phyloP scores from a whole-genome alignment of 2,329 filamentous ascomycete genomes.

The Proliferodiscus dingleyae region DNA sequence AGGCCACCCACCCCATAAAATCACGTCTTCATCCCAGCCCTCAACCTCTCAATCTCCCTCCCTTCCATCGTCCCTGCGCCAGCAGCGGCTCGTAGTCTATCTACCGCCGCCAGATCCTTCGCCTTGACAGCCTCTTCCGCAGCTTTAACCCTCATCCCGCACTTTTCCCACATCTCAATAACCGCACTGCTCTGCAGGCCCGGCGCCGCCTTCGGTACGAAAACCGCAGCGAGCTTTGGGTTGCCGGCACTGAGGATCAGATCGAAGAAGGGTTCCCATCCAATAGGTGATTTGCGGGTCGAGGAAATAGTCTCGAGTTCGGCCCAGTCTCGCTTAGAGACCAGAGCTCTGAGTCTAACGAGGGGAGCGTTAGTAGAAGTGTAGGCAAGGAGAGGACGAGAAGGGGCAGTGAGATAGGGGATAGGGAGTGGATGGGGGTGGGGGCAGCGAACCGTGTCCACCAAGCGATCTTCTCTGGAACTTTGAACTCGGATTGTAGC shows the following conservation, averaged over 20 bases:
- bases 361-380: constrained; percentile 1
- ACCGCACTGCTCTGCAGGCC: constrained; percentile 59
- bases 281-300: constrained; percentile 80
- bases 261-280: constrained; percentile 96
- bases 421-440: neutral
- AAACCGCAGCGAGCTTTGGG: constrained; percentile 73
- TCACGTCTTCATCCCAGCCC: constrained; percentile 52
- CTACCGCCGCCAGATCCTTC: constrained; percentile 73
- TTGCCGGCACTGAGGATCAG: constrained; percentile 86
- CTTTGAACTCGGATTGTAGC: constrained; percentile 86
- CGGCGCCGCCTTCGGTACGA: constrained; percentile 75
- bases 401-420: neutral
- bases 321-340: constrained; percentile 85
- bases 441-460: constrained; percentile 60
- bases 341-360: constrained; percentile 73
- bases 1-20: constrained; percentile 6
- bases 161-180: constrained; percentile 94
- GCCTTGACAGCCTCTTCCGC: constrained; percentile 84
- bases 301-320: constrained; percentile 84
- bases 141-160: constrained; percentile 81
- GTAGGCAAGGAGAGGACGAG: neutral
- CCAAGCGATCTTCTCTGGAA: constrained; percentile 84
- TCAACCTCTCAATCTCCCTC: constrained; percentile 77
- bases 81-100: constrained; percentile 68
- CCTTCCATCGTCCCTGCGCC: constrained; percentile 61